These are phyloP conservation scores for Fraxinus xanthoxyloides DNA, from an alignment of 305 asterid genomes.

Conservation along the genomic window DNA sequence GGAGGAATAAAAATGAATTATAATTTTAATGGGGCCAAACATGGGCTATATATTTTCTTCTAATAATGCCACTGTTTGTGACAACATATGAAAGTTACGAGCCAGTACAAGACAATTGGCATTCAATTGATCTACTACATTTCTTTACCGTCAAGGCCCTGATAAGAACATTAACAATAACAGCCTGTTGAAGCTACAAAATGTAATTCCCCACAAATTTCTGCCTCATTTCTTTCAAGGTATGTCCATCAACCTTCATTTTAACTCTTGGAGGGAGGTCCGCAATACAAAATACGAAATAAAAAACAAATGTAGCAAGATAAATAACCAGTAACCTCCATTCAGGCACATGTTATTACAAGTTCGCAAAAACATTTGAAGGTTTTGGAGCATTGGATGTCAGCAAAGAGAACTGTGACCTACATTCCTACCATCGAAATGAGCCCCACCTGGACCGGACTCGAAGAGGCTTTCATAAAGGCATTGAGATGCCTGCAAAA, in stretches of 20 bases:
- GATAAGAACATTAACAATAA: not conserved
- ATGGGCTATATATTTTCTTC: too few relatives aligned
- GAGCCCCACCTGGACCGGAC: not conserved
- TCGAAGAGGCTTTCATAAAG: conserved; percentile 35
- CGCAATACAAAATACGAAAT: not conserved
- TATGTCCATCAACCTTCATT: not conserved
- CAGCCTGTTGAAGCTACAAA: not conserved
- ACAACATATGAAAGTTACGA: too few relatives aligned
- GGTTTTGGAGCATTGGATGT: conserved; percentile 7
- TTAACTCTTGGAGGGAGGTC: not conserved
- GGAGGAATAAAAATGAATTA: too few relatives aligned
- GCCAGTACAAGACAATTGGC: not conserved
- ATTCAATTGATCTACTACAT: not conserved
- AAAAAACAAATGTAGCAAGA: not conserved
- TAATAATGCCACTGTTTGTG: too few relatives aligned
- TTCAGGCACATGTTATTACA: not conserved
- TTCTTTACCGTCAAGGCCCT: not conserved
- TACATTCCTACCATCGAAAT: conserved; percentile 13
- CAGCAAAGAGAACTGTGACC: conserved; percentile 7
- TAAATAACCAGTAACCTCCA: not conserved
- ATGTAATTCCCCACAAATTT: not conserved
- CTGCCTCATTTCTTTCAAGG: not conserved
- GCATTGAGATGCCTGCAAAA: conserved; percentile 41
- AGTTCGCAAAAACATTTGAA: not conserved
- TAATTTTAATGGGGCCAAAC: too few relatives aligned